phyloP scores from a whole-genome alignment of 768 basidiomycete species.

The Agaricus subrufescens region DNA sequence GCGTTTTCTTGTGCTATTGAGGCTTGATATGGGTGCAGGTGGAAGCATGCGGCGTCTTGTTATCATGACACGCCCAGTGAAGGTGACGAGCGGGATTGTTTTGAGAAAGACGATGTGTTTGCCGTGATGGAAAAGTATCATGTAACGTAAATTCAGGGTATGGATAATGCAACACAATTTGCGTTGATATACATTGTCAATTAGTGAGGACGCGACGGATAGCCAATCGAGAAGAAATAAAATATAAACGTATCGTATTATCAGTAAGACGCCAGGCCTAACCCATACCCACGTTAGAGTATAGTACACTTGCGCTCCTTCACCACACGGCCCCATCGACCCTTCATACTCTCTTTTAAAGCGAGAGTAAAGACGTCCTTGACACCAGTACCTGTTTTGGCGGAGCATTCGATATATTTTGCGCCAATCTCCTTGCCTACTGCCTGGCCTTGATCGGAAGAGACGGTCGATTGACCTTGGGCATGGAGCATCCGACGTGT shows the following conservation, averaged over 20 bases:
- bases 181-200: constrained; percentile 9
- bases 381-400: constrained; percentile 87
- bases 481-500: constrained; percentile 87
- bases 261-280: constrained; percentile 9
- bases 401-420: constrained; percentile 89
- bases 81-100: constrained; percentile 52
- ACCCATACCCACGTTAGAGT: constrained; percentile 20
- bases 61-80: constrained; percentile 54
- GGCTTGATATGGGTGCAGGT: constrained; percentile 35
- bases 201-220: constrained; percentile 9
- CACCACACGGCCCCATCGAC: constrained; percentile 69
- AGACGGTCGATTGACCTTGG: constrained; percentile 81
- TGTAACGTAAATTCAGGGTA: background rate
- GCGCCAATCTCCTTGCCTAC: constrained; percentile 94
- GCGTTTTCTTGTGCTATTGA: background rate
- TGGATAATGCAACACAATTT: background rate
- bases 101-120: constrained; percentile 47
- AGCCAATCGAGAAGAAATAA: constrained; percentile 4
- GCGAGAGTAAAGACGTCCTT: constrained; percentile 91
- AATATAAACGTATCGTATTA: constrained; percentile 9
- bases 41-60: constrained; percentile 81
- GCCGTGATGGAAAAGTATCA: constrained; percentile 6
- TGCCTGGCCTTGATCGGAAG: constrained; percentile 74
- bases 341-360: constrained; percentile 82
- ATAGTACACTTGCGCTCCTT: constrained; percentile 73